Conservation (phyloP, 768 basidiomycete genomes). For the Pleurotus sapidus region DNA sequence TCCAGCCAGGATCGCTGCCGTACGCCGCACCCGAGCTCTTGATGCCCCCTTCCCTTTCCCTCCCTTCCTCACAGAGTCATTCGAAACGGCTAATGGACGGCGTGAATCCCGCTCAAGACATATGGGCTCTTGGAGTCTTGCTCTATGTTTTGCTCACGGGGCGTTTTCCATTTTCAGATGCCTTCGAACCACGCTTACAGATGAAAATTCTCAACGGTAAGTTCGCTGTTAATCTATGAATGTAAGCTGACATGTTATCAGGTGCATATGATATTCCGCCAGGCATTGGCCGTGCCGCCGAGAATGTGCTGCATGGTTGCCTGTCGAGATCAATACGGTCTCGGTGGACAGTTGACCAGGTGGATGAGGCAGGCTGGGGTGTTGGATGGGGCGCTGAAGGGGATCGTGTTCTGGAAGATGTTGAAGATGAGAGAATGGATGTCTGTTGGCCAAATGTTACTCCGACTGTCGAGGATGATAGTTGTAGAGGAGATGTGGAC, state of each 20-base stretch:
- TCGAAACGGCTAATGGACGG: slow-evolving; percentile 28
- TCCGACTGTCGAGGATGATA: neutral
- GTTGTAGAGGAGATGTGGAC: neutral
- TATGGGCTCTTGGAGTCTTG: slow-evolving; percentile 94
- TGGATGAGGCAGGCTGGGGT: slow-evolving; percentile 80
- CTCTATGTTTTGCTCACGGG: slow-evolving; percentile 85
- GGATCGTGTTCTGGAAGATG: slow-evolving; percentile 34
- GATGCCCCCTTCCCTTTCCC: slow-evolving; percentile 36
- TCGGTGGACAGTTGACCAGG: slow-evolving; percentile 80
- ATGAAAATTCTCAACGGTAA: slow-evolving; percentile 88
- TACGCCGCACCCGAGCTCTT: slow-evolving; percentile 91
- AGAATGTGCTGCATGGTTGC: slow-evolving; percentile 76
- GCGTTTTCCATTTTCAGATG: slow-evolving; percentile 81
- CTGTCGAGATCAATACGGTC: slow-evolving; percentile 57
- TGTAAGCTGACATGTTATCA: slow-evolving; percentile 20
- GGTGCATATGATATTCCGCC: slow-evolving; percentile 61
- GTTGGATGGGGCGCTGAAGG: slow-evolving; percentile 66
- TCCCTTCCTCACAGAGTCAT: neutral
- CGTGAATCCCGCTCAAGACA: slow-evolving; percentile 78
- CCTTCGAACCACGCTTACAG: slow-evolving; percentile 88
- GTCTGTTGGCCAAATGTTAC: neutral
- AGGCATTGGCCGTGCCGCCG: slow-evolving; percentile 57
- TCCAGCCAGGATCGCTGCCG: slow-evolving; percentile 83
- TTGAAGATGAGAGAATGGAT: slow-evolving; percentile 8
- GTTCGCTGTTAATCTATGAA: slow-evolving; percentile 10